Base-by-base conservation (phyloP, 768 basidiomycete genomes). In the Lyophyllum shimeji region DNA sequence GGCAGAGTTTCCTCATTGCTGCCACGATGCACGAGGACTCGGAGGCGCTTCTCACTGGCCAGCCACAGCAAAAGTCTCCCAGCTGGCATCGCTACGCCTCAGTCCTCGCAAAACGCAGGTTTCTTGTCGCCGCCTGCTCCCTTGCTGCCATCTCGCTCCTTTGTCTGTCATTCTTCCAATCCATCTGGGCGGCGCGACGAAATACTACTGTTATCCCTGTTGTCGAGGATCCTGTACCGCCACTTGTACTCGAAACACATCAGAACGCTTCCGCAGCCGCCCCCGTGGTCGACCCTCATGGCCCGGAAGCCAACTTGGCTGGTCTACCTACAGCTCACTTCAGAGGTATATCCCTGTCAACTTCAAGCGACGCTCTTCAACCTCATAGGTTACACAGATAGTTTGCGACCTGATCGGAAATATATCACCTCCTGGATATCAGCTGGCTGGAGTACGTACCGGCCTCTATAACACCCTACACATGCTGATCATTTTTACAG, bases 341-440 rank as follows among this genome's bases (percentile, higher is more conserved):
- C 69, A 74, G 83, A 76, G 84, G 85, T 81, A 52, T 43, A 67
- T 54, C 13, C 2, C 20, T 44, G 33, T 51, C 31, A 55, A 24
- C 18, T 45, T 20, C 37, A 56, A 2, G n/a, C 12, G 29, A 13
- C 7, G 20, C 9, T n/a, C 13, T 21, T 45, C 7, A 18, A 29
- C 23, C 23, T 31, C 42, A 57, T 23, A 27, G 23, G 7, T 23
- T 42, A 29, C 7, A 46, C 27, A 86, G 88, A 88, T 60, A 89
- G 89, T 60, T 70, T 90, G 33, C 79, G 77, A 15, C 69, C 79
- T 18, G 81, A 87, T 53, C 72, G 73, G 3, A 77, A 84, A 59
- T 90, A 89, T 59, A 82, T 90, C 56, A 85, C 87, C 1, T 86
- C 86, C 13, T 90, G 86, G 86, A 74, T 84, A 39, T 83, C 84